A percentile compares a stretch with the other conserved stretches of the same genome.
Evolutionary conservation across 257 asterid species (phyloP).

Genomic region (Forsythia suspensa): DNA sequence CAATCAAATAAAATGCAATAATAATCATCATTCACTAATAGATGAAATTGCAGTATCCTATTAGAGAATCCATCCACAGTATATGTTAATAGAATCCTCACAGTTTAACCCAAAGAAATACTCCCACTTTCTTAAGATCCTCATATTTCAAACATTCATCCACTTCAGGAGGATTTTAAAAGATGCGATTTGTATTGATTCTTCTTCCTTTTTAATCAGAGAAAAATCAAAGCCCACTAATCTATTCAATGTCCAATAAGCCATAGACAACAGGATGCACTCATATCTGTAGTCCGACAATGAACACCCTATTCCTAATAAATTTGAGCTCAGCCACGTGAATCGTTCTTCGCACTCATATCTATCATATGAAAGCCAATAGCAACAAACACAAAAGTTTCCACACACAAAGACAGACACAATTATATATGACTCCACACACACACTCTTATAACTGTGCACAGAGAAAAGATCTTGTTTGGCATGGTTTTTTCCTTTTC

Average conservation of each 20-base stretch:
- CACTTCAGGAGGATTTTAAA: neutral
- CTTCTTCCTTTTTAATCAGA: neutral
- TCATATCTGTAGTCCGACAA: neutral
- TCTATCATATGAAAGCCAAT: no score
- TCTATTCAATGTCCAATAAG: neutral
- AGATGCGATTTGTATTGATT: neutral
- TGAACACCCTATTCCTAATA: neutral
- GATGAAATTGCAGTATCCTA: neutral
- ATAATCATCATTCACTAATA: neutral
- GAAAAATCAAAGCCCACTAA: neutral
- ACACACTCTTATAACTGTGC: neutral
- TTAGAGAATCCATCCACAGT: neutral
- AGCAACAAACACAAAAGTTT: no score
- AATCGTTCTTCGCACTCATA: no score
- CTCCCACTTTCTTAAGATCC: neutral
- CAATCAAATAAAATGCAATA: neutral
- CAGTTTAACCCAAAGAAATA: neutral
- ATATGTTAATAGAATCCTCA: neutral
- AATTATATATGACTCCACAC: neutral
- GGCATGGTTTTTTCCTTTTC: neutral
- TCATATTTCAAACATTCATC: neutral
- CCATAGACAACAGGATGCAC: neutral
- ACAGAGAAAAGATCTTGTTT: neutral
- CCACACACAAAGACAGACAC: neutral
- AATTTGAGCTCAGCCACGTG: no score